A percentile compares a stretch with the other conserved stretches of the same genome.
phyloP scores from a whole-genome alignment of 192 early-diverging fungal species.

The Coemansia sp. region DNA sequence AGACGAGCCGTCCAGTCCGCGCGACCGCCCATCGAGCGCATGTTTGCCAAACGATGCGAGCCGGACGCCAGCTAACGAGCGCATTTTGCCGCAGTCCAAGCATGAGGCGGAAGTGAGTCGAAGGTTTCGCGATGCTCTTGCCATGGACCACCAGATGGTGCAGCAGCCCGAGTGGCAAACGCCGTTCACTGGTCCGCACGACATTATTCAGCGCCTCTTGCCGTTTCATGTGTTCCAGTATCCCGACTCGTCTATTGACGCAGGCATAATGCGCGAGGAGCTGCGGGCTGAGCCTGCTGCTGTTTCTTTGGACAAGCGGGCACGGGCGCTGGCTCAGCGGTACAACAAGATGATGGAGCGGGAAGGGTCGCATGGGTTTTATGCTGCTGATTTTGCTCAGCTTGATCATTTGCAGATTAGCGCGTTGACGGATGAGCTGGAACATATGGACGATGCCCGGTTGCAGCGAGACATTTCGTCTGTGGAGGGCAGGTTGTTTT shows the following conservation, averaged over 20 bases:
- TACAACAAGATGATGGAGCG: constrained; percentile 18
- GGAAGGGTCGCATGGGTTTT: constrained; percentile 24
- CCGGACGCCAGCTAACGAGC: neutral
- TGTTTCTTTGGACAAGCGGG: neutral
- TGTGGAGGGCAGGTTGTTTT: constrained; percentile 6
- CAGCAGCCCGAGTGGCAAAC: constrained; percentile 57
- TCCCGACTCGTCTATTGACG: constrained; percentile 45
- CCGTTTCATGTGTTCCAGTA: constrained; percentile 78
- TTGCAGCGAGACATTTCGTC: constrained; percentile 42
- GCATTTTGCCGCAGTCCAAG: neutral
- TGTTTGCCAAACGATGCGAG: neutral
- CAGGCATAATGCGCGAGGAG: constrained; percentile 17
- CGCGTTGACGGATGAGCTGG: constrained; percentile 14
- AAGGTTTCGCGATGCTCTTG: constrained; percentile 55
- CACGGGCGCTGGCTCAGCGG: constrained; percentile 12
- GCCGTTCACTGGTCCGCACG: constrained; percentile 61
- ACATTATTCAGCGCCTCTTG: constrained; percentile 65
- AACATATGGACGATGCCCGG: constrained; percentile 22
- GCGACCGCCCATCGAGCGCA: neutral
- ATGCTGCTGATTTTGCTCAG: constrained; percentile 25
- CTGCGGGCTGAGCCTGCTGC: neutral
- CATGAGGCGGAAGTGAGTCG: constrained; percentile 35
- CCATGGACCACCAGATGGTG: constrained; percentile 55
- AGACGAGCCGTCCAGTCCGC: neutral
- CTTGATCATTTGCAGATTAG: constrained; percentile 21